Base-by-base conservation (phyloP, 345 rosid species). In the Camelina neglecta region DNA sequence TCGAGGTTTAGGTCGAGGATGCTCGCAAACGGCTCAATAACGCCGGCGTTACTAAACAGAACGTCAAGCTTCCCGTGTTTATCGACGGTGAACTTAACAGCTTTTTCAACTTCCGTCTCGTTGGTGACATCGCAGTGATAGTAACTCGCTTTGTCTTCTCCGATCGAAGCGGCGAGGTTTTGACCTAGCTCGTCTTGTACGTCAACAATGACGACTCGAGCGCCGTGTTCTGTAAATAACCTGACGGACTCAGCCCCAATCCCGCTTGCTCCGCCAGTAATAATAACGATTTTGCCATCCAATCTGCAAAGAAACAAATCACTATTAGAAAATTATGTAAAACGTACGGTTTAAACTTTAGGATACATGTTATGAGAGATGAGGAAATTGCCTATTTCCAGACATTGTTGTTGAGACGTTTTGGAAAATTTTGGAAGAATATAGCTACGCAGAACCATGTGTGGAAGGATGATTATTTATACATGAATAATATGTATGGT, bases 181-280 rank as follows among this genome's bases (percentile, higher is more conserved):
- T 74, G 82, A 5, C 98, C 97, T 2, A 88, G 54, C 26, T 87
- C 83, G 59, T 91, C 96, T 50, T 92, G 96, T 63, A 94, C 78
- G 63, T 94, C 98, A 4, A 84, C 93, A 1, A 75, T 81, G 0
- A 94, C 88, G 50, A 91, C 90, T 29, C 67, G 73, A 31, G 96
- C 96, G 0, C 98, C 98, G 11, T 90, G 76, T 23, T 88, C 81
- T 0, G 76, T 83, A 26, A 94, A 94, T 26, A 94, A 56, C 67
- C 83, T 79, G 36, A 74, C 94, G 20, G 97, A 83, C 57, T 82
- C 90, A 50, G 86, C 96, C 1, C 98, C 98, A 56, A 93, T 94
- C 39, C 98, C 98, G 26, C 98, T 91, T 6, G 97, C 97, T 45
- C 84, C 96, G 2, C 98, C 97, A 0, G 97, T 94, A 33, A 94